Conservation (phyloP, 768 basidiomycete genomes). For the Tephrocybe rancida region DNA sequence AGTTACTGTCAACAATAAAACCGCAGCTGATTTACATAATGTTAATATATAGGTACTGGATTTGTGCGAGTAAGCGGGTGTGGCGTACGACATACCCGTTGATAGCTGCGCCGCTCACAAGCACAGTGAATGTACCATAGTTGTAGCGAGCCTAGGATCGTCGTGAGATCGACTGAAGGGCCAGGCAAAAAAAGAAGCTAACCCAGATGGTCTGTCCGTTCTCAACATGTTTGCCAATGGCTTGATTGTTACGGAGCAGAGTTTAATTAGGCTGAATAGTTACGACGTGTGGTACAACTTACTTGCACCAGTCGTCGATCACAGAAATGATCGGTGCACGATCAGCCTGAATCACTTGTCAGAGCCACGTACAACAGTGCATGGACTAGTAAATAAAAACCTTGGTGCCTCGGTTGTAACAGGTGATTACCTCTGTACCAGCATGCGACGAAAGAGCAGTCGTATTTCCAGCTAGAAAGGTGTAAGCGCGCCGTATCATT, state of each 20-base stretch:
- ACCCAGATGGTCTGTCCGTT: constrained; percentile 12
- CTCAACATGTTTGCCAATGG: constrained; percentile 3
- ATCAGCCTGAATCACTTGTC: no score
- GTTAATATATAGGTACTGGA: neutral
- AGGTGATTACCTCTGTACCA: neutral
- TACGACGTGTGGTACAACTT: neutral
- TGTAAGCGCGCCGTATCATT: neutral
- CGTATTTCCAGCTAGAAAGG: neutral
- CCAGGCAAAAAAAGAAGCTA: constrained; percentile 1
- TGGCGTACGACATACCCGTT: constrained; percentile 11
- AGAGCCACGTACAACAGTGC: no score
- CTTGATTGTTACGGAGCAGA: constrained; percentile 2
- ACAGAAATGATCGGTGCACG: neutral
- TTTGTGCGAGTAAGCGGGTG: no score
- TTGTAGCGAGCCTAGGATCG: constrained; percentile 9
- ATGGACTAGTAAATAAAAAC: no score
- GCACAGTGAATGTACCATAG: constrained; percentile 11
- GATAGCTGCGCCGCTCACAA: constrained; percentile 8
- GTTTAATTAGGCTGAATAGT: neutral
- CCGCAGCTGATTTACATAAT: constrained; percentile 2
- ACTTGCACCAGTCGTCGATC: neutral
- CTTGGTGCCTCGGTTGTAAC: neutral
- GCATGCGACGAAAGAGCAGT: neutral
- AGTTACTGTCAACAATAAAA: constrained; percentile 19
- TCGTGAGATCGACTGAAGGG: neutral